Evolutionary conservation across 306 rosid genomes (phyloP).

Genomic region (Quercus agrifolia): DNA sequence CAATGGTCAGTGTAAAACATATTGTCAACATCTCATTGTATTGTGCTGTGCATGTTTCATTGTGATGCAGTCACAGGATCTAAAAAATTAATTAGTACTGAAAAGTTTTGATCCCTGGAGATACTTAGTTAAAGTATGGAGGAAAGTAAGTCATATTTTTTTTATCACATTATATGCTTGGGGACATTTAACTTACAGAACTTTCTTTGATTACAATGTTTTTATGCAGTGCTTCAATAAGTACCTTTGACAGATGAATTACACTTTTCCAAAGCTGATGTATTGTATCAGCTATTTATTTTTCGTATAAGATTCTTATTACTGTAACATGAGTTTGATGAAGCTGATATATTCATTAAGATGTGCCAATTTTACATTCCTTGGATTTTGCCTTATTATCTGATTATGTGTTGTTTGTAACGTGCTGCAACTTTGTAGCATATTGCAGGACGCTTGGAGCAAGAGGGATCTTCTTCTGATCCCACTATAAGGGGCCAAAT

Average conservation of each 20-base stretch:
- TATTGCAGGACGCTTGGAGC: constrained; percentile 87
- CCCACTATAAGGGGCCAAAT: constrained; percentile 57
- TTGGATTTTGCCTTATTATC: constrained; percentile 6
- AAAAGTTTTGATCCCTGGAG: neutral
- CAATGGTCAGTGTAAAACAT: neutral
- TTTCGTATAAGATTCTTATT: neutral
- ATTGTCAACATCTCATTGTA: neutral
- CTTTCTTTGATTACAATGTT: neutral
- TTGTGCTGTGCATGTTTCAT: neutral
- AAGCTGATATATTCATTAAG: neutral
- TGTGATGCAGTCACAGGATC: neutral
- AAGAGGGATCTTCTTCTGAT: constrained; percentile 64
- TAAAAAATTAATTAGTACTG: neutral
- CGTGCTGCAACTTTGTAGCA: constrained; percentile 66
- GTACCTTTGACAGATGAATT: neutral
- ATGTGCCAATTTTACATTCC: constrained; percentile 13
- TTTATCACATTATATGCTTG: no score
- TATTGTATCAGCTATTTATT: neutral
- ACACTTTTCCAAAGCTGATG: neutral
- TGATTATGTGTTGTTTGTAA: constrained; percentile 38
- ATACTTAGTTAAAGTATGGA: neutral
- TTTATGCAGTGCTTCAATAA: neutral
- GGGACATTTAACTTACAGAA: neutral
- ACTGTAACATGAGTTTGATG: neutral
- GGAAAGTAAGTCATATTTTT: neutral